Evolutionary conservation across 2,329 filamentous ascomycete species (phyloP).

Genomic region (Xylariomycetidae sp.): DNA sequence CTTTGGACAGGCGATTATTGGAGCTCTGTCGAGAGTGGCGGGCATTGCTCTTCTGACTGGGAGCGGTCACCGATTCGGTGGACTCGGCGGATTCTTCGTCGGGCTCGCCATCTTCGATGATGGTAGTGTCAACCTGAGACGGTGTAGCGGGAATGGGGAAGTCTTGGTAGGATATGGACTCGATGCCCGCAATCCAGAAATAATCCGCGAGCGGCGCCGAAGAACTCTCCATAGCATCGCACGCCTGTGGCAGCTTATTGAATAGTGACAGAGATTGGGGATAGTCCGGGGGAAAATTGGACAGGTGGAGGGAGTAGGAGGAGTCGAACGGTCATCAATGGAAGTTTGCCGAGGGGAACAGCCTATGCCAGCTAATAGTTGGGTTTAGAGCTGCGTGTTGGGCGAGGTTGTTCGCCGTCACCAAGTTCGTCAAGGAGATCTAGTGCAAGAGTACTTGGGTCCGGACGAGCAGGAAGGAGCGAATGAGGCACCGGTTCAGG

Average conservation of each 20-base stretch:
- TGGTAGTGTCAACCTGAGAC: conserved; percentile 49
- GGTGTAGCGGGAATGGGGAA: conserved; percentile 31
- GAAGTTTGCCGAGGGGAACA: no score
- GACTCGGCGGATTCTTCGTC: conserved; percentile 30
- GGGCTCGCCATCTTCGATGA: conserved; percentile 56
- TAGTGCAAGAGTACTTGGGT: no score
- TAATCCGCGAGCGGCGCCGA: conserved; percentile 65
- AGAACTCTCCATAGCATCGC: conserved; percentile 50
- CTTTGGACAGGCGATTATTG: conserved; percentile 51
- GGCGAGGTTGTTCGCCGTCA: no score
- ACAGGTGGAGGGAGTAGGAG: background rate
- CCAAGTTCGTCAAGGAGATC: no score
- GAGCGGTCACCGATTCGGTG: conserved; percentile 14
- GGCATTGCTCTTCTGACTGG: conserved; percentile 35
- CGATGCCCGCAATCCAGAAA: conserved; percentile 70
- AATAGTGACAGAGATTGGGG: no score
- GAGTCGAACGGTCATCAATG: no score
- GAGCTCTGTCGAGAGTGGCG: conserved; percentile 59
- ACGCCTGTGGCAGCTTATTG: conserved; percentile 14
- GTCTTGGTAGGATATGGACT: conserved; percentile 61
- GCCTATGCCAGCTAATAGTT: no score
- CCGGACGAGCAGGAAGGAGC: no score
- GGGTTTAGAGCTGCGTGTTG: no score
- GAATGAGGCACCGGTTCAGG: no score
- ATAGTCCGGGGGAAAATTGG: no score